Evolutionary conservation across 768 basidiomycete species (phyloP).

Genomic region (Lyophyllum decastes): DNA sequence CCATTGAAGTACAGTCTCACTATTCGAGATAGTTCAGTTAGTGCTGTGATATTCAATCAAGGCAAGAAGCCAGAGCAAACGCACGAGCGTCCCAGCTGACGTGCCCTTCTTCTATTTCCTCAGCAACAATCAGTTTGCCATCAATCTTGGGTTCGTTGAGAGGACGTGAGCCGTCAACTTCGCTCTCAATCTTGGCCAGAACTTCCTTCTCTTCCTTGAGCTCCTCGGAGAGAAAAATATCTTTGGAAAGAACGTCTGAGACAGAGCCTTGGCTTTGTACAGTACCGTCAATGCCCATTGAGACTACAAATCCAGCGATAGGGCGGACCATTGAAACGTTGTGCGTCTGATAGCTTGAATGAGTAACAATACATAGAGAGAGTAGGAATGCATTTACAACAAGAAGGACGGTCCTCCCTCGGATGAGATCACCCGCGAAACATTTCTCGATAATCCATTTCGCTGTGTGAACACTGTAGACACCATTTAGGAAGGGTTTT

Average conservation of each 20-base stretch:
- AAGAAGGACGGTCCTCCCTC: constrained; percentile 80
- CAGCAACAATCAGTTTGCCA: constrained; percentile 65
- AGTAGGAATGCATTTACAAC: constrained; percentile 46
- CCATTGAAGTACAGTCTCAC: constrained; percentile 39
- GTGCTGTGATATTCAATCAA: constrained; percentile 12
- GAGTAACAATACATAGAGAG: not conserved
- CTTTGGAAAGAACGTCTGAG: constrained; percentile 45
- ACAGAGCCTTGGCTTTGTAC: constrained; percentile 50
- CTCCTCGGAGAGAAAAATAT: constrained; percentile 34
- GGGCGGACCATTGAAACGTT: constrained; percentile 54
- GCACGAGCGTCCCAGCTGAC: constrained; percentile 51
- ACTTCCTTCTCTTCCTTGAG: constrained; percentile 28
- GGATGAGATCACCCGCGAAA: constrained; percentile 75
- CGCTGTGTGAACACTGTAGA: constrained; percentile 63
- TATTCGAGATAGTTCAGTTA: constrained; percentile 16
- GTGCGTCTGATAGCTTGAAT: constrained; percentile 37
- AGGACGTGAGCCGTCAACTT: constrained; percentile 21
- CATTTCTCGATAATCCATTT: constrained; percentile 81
- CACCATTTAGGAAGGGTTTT: constrained; percentile 6
- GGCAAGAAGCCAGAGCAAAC: constrained; percentile 14
- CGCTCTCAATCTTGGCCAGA: constrained; percentile 24
- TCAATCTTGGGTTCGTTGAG: constrained; percentile 30
- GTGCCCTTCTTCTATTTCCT: constrained; percentile 63
- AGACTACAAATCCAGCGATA: constrained; percentile 58
- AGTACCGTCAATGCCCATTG: constrained; percentile 54